Base-by-base conservation (phyloP, 2,329 filamentous ascomycete species). In the Thermoascus crustaceus region DNA sequence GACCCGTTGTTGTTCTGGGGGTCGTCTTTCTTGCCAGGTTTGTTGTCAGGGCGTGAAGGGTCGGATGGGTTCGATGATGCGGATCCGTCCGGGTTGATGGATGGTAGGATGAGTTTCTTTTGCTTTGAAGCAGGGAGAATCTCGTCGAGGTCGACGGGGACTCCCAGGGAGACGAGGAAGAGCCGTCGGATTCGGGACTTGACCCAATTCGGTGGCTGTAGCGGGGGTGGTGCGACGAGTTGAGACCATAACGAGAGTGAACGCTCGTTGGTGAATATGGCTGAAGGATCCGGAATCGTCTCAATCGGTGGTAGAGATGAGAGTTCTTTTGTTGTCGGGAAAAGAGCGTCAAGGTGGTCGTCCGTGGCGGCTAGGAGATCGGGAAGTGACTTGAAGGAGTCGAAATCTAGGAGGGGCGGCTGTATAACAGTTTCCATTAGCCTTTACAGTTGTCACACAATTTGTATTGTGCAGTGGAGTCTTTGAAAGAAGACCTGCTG, bases 121-220 rank as follows among this genome's bases (percentile, higher is more conserved):
- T 98, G 91, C 62, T 96, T 96, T 8, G 85, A 94, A 0, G 89
- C 88, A 0, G 91, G 91, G 5, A 98, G 75, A 37, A 98, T 96
- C 66, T 98, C 91, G 61, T 98, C 91, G 0, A 98, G 73, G 52
- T 98, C 91, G 29, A 98, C 86, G 1, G 91, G 91, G 0, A 98
- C 91, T 11, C 91, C 91, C 0, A 98, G 76, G 1, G 88, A 95
- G 35, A 98, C 88, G 26, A 98, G 78, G 58, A 98, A 98, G 17
- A 98, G 76, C 18, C 91, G 84, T 35, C 91, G 80, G 49, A 94
- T 98, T 34, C 88, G 85, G 34, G 87, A 94, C 45, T 91, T 85
- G 40, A 95, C 93, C 91, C 91, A 98, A 61, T 98, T 91, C 1
- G 91, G 89, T 4, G 91, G 91, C 52, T 94, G 87, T 23, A 98